phyloP scores from a whole-genome alignment of 495 filamentous ascomycete genomes.

The Penicillium odoratum region DNA sequence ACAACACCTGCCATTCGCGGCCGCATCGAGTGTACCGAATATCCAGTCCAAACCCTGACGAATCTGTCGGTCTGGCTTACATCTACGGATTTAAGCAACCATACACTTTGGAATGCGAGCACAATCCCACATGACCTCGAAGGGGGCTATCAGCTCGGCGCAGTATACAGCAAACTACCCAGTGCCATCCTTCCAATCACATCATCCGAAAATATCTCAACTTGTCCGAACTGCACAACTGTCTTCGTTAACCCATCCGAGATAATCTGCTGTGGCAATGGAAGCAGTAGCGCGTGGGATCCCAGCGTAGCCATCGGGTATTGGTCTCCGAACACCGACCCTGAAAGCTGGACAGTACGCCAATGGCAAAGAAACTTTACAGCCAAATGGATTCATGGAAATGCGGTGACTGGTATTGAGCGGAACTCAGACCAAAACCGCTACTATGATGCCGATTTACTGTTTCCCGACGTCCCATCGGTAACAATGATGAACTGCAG shows the following conservation, averaged over 20 bases:
- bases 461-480: constrained; percentile 25
- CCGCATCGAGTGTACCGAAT: constrained; percentile 28
- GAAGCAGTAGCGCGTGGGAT: constrained; percentile 14
- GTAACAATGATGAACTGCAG: constrained; percentile 32
- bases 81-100: constrained; percentile 17
- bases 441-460: constrained; percentile 5
- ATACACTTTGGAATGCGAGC: constrained; percentile 12
- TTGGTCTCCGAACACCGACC: constrained; percentile 25
- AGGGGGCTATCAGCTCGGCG: constrained; percentile 19
- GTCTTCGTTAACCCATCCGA: constrained; percentile 23
- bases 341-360: constrained; percentile 5
- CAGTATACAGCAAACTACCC: constrained; percentile 1
- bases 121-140: constrained; percentile 15
- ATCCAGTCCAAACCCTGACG: constrained; percentile 9
- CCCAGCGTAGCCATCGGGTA: constrained; percentile 27
- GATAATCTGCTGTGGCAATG: constrained; percentile 34
- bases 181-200: constrained; percentile 10
- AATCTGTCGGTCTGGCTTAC: constrained; percentile 29
- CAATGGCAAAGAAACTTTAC: constrained; percentile 32
- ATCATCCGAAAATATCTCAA: constrained; percentile 4
- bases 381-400: constrained; percentile 32
- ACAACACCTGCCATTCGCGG: constrained; percentile 30
- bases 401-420: constrained; percentile 15
- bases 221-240: constrained; percentile 20
- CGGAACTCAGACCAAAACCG: background rate